Evolutionary conservation across 805 yeast genomes (phyloP).

Genomic region (Ogataea chonburiensis): DNA sequence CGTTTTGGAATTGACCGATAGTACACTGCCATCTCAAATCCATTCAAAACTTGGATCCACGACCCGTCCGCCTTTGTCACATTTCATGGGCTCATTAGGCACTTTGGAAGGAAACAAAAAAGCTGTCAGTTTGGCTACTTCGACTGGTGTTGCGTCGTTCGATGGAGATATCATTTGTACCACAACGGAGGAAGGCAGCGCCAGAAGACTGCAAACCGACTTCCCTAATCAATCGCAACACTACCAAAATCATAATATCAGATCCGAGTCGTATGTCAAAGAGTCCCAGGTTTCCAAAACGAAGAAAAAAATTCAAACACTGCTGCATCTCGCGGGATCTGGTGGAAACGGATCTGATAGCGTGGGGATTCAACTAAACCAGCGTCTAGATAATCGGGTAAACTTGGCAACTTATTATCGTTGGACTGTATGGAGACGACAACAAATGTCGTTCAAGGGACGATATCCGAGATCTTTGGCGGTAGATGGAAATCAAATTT

Average conservation of each 20-base stretch:
- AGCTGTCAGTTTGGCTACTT: not conserved
- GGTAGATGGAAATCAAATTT: constrained; percentile 92
- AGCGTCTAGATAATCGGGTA: not conserved
- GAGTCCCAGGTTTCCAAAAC: constrained; percentile 1
- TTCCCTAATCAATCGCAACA: no score
- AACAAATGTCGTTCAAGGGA: constrained; percentile 77
- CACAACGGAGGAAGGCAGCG: no score
- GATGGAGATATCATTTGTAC: no score
- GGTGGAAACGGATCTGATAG: not conserved
- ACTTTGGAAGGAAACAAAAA: not conserved
- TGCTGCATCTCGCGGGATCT: constrained; percentile 6
- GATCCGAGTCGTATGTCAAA: no score
- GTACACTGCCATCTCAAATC: no score
- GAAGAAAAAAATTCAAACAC: constrained; percentile 8
- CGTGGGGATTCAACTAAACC: not conserved
- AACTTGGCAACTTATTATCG: constrained; percentile 56
- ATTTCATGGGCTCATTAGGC: not conserved
- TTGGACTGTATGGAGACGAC: constrained; percentile 86
- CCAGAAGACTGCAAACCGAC: no score
- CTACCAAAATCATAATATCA: no score
- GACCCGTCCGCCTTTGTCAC: no score
- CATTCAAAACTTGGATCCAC: no score
- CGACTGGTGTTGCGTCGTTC: no score
- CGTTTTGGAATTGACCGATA: constrained; percentile 72
- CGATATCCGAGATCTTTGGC: constrained; percentile 81